Evolutionary conservation across 345 rosid genomes (phyloP), one percentile per base, ranked within the genome.

Genomic region (Pistacia vera): DNA sequence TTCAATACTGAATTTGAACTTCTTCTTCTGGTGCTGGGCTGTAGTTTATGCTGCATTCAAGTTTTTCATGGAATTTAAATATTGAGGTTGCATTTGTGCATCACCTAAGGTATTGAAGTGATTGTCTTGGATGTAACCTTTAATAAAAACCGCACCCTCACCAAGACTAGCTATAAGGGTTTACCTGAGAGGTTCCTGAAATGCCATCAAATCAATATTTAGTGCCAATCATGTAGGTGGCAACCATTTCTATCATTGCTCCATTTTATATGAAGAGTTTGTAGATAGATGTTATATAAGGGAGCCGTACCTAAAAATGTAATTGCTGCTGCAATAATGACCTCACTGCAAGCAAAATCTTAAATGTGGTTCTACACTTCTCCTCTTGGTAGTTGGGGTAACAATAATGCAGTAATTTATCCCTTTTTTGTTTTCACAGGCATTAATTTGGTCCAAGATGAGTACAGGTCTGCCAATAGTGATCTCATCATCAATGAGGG

Each of bases 371-470:
- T 81, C 51, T 25, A n/a, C 54, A 70, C 30, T 63, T 79, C 62
- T 36, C 18, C 35, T 66, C 73, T 51, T 63, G 25, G 58, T 62
- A 36, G 44, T 59, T 30, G 25, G 68, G 70, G n/a, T 49, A 36
- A 38, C 41, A 41, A 75, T 58, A 28, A 66, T 66, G 13, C 59
- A 62, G 59, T 72, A 49, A 54, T 78, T 68, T 30, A 22, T 14
- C 33, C 12, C n/a, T 17, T 66, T 75, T 51, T 36, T n/a, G 33
- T 70, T 78, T 73, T n/a, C 76, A 77, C 91, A 95, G 99, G 99
- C 99, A 30, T 82, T 93, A 80, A 95, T 95, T 80, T 95, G 99
- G 99, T 92, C 99, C 86, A 95, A 95, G 85, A 93, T 95, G 99
- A 95, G 99, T 70, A 95, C 98, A 66, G 99, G 98, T 28, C 96